Evolutionary conservation across 2,329 filamentous ascomycete species (phyloP).

Genomic region (Fusarium xylarioides): DNA sequence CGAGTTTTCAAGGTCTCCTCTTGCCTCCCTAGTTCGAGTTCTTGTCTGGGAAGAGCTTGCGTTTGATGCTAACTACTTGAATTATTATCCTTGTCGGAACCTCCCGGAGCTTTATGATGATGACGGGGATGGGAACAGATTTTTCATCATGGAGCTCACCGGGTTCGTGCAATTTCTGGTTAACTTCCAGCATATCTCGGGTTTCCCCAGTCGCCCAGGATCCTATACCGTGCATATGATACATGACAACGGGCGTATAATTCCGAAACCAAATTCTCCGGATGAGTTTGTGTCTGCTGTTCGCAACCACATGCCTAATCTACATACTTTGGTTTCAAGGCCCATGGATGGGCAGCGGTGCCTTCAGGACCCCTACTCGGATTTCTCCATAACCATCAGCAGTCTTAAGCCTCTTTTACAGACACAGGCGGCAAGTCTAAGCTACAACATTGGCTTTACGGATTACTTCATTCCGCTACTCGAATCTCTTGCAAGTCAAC

Average conservation of each 20-base stretch:
- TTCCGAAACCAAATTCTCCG: no score
- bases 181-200: neutral
- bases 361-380: neutral
- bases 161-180: neutral
- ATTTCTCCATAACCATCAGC: neutral
- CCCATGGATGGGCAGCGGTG: conserved; percentile 2
- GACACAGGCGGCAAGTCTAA: rapidly evolving
- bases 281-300: neutral
- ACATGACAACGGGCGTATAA: no score
- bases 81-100: no score
- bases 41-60: conserved; percentile 14
- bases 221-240: neutral
- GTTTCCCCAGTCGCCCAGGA: no score
- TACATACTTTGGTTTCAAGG: conserved; percentile 5
- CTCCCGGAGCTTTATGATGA: neutral
- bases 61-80: neutral
- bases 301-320: neutral
- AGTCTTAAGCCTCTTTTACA: neutral
- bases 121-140: neutral
- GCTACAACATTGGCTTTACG: neutral
- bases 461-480: neutral
- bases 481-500: neutral
- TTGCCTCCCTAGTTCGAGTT: neutral
- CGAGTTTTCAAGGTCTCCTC: neutral
- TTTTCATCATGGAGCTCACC: neutral